These are phyloP conservation scores for Phytophthora constricta DNA, from an alignment of 352 stramenopile genomes.

Conservation along the genomic window DNA sequence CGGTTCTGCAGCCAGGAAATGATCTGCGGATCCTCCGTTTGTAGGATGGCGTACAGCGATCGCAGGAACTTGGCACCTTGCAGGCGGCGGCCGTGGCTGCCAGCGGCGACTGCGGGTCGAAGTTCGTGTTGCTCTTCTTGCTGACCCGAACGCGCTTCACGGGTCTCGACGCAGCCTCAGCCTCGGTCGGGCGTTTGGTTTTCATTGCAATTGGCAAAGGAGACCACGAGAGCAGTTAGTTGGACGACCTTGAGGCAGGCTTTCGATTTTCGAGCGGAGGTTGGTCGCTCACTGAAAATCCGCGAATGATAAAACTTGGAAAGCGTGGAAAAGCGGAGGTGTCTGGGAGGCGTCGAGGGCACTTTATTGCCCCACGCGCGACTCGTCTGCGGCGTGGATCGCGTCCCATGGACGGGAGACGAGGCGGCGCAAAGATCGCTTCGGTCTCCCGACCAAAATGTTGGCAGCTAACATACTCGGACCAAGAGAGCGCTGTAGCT, in stretches of 20 bases:
- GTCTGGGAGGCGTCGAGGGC: no score
- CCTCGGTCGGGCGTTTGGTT: conserved; percentile 28
- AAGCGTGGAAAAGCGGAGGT: conserved; percentile 29
- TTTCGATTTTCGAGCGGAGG: conserved; percentile 22
- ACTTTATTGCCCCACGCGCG: conserved; percentile 8
- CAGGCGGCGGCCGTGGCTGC: conserved; percentile 27
- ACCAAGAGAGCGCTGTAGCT: no score
- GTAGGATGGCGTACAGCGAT: conserved; percentile 81
- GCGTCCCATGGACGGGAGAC: conserved; percentile 36
- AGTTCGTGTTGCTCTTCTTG: conserved; percentile 8
- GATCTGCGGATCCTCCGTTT: conserved; percentile 72
- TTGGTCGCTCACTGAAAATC: conserved; percentile 35
- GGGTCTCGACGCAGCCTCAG: neutral
- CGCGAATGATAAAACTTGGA: conserved; percentile 28
- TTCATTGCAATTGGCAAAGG: conserved; percentile 33
- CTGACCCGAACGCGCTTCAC: conserved; percentile 21
- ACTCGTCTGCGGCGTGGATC: conserved; percentile 21
- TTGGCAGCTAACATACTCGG: no score
- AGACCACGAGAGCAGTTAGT: no score
- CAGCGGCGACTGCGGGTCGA: conserved; percentile 3
- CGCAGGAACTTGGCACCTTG: conserved; percentile 86
- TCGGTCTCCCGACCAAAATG: neutral
- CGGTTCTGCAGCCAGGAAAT: conserved; percentile 80
- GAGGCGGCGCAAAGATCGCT: conserved; percentile 5
- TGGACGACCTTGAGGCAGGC: conserved; percentile 6